phyloP scores from a whole-genome alignment of 1,139 yeast genomes.

The Geotrichum carabidarum region DNA sequence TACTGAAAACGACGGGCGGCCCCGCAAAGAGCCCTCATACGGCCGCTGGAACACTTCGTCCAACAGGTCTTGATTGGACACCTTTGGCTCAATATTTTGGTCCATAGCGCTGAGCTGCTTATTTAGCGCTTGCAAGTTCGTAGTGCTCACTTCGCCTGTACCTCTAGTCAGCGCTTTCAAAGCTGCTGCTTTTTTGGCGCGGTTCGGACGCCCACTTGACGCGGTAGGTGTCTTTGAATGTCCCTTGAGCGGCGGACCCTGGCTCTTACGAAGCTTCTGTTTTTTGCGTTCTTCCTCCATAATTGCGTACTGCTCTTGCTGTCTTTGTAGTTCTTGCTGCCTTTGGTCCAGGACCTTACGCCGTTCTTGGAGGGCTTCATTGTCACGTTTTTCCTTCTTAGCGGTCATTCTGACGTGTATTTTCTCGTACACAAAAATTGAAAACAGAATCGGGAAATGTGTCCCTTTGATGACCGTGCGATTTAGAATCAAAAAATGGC shows the following conservation, averaged over 20 bases:
- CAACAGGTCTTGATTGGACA: constrained; percentile 31
- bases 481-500: constrained; percentile 35
- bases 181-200: background rate
- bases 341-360: constrained; percentile 13
- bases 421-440: constrained; percentile 37
- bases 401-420: constrained; percentile 24
- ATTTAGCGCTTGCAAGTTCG: constrained; percentile 3
- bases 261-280: background rate
- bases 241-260: constrained; percentile 3
- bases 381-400: constrained; percentile 18
- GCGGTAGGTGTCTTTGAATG: background rate
- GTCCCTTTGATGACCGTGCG: constrained; percentile 38
- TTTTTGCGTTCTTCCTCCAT: background rate
- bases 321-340: constrained; percentile 11
- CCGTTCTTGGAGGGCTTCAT: constrained; percentile 22
- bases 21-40: constrained; percentile 27
- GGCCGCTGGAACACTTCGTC: constrained; percentile 34
- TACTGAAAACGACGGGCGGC: background rate
- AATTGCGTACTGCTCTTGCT: constrained; percentile 14
- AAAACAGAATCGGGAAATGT: constrained; percentile 38
- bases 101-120: background rate
- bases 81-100: constrained; percentile 20
- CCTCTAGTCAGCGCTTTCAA: background rate
- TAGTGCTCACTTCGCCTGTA: constrained; percentile 3
- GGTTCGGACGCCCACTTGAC: background rate